Percentiles rank a stretch among this genome's conserved stretches.
These are phyloP conservation scores for Jackrogersella multiformis DNA, from an alignment of 495 filamentous ascomycete genomes.

Conservation along the genomic window DNA sequence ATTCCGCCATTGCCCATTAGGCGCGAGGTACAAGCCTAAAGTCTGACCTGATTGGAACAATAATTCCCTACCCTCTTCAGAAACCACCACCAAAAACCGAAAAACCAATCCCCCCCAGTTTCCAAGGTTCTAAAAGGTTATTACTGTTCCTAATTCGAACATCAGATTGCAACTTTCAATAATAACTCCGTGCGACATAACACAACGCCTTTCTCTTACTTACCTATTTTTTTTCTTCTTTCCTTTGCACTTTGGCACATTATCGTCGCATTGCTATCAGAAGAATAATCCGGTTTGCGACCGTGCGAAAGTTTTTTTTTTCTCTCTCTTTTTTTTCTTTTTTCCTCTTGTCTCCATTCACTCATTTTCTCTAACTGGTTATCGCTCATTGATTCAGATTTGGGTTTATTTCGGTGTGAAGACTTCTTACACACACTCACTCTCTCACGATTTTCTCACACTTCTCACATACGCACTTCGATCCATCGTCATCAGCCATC, in stretches of 20 bases:
- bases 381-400: constrained; percentile 4
- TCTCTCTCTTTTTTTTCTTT: too few relatives aligned
- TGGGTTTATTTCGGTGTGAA: constrained; percentile 9
- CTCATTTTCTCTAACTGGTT: neutral
- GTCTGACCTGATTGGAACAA: constrained; percentile 40
- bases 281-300: constrained; percentile 12
- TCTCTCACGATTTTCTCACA: neutral
- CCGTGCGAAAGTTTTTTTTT: constrained; percentile 14
- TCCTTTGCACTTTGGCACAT: neutral
- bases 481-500: constrained; percentile 12
- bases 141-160: constrained; percentile 30
- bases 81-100: constrained; percentile 11
- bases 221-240: constrained; percentile 7
- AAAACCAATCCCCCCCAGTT: constrained; percentile 21
- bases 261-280: constrained; percentile 1
- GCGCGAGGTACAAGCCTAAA: constrained; percentile 42
- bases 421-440: neutral
- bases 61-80: constrained; percentile 4
- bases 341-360: neutral
- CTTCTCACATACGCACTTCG: neutral
- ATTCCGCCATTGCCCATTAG: constrained; percentile 43
- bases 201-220: neutral
- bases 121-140: constrained; percentile 14
- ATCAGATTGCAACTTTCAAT: constrained; percentile 31
- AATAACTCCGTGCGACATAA: constrained; percentile 31